Base-by-base conservation (phyloP, 2,329 filamentous ascomycete genomes). In the Lojkania enalia region DNA sequence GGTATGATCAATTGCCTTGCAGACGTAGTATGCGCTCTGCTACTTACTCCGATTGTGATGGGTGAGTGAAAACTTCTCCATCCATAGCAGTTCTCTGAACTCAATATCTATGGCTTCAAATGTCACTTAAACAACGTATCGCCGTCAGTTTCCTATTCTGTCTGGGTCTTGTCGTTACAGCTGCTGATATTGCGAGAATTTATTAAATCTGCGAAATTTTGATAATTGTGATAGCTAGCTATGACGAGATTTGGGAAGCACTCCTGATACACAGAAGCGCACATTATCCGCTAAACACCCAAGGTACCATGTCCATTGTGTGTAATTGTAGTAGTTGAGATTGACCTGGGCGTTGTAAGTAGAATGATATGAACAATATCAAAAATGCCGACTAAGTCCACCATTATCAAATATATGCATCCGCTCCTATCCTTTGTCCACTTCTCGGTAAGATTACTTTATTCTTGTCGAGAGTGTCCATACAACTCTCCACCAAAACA, bases 271-370 rank as follows among this genome's bases (percentile, higher is more conserved):
- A n/a, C n/a, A n/a, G n/a, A n/a, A n/a, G n/a, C n/a, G n/a, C n/a
- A n/a, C n/a, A n/a, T n/a, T n/a, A n/a, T n/a, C n/a, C n/a, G n/a
- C n/a, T n/a, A n/a, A n/a, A n/a, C n/a, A n/a, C n/a, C n/a, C n/a
- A n/a, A n/a, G n/a, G n/a, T n/a, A n/a, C n/a, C n/a, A n/a, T 75
- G 73, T 58, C 71, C 71, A 4, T 55, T 76, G 0, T 77, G 73
- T 71, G 75, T 76, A n/a, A 66, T 66, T 32, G 72, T 73, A 3
- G 68, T 71, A 0, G 67, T 77, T 2, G 74, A 77, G 51, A 71
- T 76, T 6, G 72, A 77, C 46, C 48, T 77, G 5, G 73, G 71
- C 7, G 67, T 77, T n/a, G 71, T 74, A 54, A 56, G 71, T 66
- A 9, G 9, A 7, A n/a, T n/a, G n/a, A n/a, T n/a, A n/a, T n/a